Conservation (phyloP, 208 protist species). For the Crithidia mellificae region DNA sequence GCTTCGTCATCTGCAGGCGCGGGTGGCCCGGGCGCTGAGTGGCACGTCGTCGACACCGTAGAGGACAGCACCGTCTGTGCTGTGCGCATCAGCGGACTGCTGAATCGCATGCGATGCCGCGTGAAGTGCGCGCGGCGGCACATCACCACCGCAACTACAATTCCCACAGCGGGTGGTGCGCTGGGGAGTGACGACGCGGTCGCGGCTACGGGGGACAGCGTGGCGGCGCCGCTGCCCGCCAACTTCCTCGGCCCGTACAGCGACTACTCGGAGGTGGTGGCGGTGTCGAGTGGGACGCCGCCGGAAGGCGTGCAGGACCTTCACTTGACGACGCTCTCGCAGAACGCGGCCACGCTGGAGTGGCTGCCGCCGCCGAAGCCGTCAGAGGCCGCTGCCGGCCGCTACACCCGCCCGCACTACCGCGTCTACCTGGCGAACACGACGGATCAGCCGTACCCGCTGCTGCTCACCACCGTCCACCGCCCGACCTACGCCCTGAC, state of each 20-base stretch:
- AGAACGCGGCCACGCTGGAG: conserved; percentile 62
- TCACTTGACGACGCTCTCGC: conserved; percentile 54
- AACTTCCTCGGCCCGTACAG: conserved; percentile 48
- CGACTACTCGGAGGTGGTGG: conserved; percentile 73
- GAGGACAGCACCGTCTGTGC: conserved; percentile 67
- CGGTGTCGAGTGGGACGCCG: conserved; percentile 67
- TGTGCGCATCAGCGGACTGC: conserved; percentile 55
- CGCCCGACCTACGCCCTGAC: conserved; percentile 46
- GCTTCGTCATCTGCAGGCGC: neutral
- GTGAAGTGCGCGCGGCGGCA: conserved; percentile 59
- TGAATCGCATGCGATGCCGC: conserved; percentile 77
- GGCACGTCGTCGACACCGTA: conserved; percentile 80
- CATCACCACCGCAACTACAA: neutral
- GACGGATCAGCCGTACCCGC: conserved; percentile 41
- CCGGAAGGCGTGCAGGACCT: conserved; percentile 80
- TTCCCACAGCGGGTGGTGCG: neutral
- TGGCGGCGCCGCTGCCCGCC: neutral
- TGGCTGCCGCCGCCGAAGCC: conserved; percentile 61
- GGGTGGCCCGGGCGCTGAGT: conserved; percentile 31
- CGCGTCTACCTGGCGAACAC: conserved; percentile 64
- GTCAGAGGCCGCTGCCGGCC: conserved; percentile 21
- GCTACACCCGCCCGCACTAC: conserved; percentile 51
- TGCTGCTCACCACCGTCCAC: conserved; percentile 38
- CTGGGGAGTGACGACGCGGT: neutral
- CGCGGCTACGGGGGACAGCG: neutral